Percentiles rank a stretch among this genome's conserved stretches.
These are phyloP conservation scores for Dalbergia cochinchinensis DNA, from an alignment of 306 rosid genomes.

Conservation along the genomic window DNA sequence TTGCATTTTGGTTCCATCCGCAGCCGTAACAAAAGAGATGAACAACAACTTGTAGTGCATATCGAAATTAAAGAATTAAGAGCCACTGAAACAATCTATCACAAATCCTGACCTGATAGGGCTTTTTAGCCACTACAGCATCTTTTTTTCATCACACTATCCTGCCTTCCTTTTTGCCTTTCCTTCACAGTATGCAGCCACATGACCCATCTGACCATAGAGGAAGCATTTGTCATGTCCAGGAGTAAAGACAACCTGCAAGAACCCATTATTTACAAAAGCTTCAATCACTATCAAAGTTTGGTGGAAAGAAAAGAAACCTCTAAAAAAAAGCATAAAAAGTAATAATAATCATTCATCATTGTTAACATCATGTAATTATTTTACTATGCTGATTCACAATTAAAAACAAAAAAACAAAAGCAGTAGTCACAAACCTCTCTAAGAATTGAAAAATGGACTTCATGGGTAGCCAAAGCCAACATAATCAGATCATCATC, in stretches of 20 bases:
- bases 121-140: slow-evolving; percentile 72
- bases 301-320: slow-evolving; percentile 17
- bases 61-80: not conserved
- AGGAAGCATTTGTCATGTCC: slow-evolving; percentile 97
- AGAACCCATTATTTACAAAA: slow-evolving; percentile 41
- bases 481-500: slow-evolving; percentile 99
- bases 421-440: slow-evolving; percentile 69
- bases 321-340: slow-evolving; percentile 15
- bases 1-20: no score
- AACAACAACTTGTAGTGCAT: no score
- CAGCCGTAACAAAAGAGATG: no score
- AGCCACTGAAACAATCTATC: not conserved
- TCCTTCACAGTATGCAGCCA: slow-evolving; percentile 91
- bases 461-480: slow-evolving; percentile 96
- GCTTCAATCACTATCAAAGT: slow-evolving; percentile 24
- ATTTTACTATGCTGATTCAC: not conserved
- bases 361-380: not conserved
- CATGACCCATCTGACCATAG: slow-evolving; percentile 95
- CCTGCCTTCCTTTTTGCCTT: slow-evolving; percentile 88
- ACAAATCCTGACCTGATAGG: slow-evolving; percentile 75
- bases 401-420: no score
- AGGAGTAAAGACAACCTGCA: slow-evolving; percentile 89
- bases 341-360: slow-evolving; percentile 13
- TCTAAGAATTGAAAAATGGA: slow-evolving; percentile 95
- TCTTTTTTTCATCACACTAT: slow-evolving; percentile 87